A percentile compares a stretch with the other conserved stretches of the same genome.
Conservation (phyloP, 2,329 filamentous ascomycete genomes). For the Alternaria brassicae region DNA sequence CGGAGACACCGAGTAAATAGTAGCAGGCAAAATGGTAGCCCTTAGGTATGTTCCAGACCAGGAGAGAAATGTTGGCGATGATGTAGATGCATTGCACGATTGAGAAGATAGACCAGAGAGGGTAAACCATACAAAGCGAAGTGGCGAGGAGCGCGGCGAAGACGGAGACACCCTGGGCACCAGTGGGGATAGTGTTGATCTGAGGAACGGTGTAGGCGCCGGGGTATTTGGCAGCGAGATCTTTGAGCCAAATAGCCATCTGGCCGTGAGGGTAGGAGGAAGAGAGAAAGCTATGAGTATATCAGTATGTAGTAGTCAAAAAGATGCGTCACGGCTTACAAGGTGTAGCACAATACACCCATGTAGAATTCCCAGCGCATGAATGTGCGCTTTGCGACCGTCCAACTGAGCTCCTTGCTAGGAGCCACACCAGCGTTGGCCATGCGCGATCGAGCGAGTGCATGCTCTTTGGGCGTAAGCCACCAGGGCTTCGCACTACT, state of each 20-base stretch:
- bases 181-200: slow-evolving; percentile 60
- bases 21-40: slow-evolving; percentile 50
- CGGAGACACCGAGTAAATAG: slow-evolving; percentile 46
- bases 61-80: slow-evolving; percentile 57
- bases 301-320: neutral
- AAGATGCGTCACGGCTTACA: slow-evolving; percentile 46
- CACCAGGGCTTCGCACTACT: slow-evolving; percentile 60
- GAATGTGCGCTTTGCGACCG: slow-evolving; percentile 57
- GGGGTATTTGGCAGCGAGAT: slow-evolving; percentile 47
- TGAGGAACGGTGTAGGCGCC: slow-evolving; percentile 55
- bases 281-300: slow-evolving; percentile 28
- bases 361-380: slow-evolving; percentile 61
- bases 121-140: slow-evolving; percentile 60
- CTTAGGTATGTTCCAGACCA: slow-evolving; percentile 60
- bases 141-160: slow-evolving; percentile 59
- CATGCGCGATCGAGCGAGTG: slow-evolving; percentile 41
- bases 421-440: slow-evolving; percentile 41
- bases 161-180: slow-evolving; percentile 57
- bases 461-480: slow-evolving; percentile 49
- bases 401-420: slow-evolving; percentile 52
- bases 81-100: slow-evolving; percentile 52
- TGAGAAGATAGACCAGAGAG: slow-evolving; percentile 58
- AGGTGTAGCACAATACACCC: slow-evolving; percentile 57
- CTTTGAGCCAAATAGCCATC: slow-evolving; percentile 63
- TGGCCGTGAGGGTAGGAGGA: slow-evolving; percentile 56